Percentiles rank a stretch among this genome's conserved stretches.
These are phyloP conservation scores for Ophiostoma angusticollis DNA, from an alignment of 2,329 filamentous ascomycete genomes.

Conservation along the genomic window DNA sequence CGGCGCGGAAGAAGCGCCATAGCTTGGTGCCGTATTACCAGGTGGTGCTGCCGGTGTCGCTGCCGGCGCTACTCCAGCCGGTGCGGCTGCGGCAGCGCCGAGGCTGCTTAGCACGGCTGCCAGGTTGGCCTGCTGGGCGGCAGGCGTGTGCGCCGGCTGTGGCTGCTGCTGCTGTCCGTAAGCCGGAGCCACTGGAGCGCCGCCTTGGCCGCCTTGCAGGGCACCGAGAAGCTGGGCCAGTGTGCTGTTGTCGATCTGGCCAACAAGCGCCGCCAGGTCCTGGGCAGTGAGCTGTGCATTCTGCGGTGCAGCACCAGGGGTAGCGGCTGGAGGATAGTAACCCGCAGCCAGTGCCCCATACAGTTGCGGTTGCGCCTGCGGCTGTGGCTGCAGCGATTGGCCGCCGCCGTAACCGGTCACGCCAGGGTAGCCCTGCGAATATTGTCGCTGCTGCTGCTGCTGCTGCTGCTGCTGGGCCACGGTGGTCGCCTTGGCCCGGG, in stretches of 20 bases:
- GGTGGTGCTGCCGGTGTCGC: neutral
- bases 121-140: constrained; percentile 27
- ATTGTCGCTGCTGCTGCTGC: constrained; percentile 15
- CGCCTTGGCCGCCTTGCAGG: constrained; percentile 18
- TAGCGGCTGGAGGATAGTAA: constrained; percentile 13
- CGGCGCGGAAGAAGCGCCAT: neutral
- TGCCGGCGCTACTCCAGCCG: neutral
- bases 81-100: constrained; percentile 13
- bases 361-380: no score
- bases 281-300: neutral
- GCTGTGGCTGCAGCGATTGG: no score
- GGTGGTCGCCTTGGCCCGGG: constrained; percentile 47
- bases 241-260: constrained; percentile 21
- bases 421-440: constrained; percentile 14
- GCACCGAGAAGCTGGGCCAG: constrained; percentile 23
- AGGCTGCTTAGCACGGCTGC: constrained; percentile 33
- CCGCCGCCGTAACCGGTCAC: neutral
- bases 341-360: constrained; percentile 1
- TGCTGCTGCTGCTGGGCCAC: constrained; percentile 18
- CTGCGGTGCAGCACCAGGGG: constrained; percentile 6
- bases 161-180: neutral
- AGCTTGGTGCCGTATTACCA: no score
- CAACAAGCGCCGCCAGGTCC: constrained; percentile 16
- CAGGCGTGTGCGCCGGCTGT: neutral
- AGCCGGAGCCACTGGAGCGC: neutral